Evolutionary conservation across 1,284 basidiomycete genomes (phyloP).

Genomic region (Neolentinus lepideus): DNA sequence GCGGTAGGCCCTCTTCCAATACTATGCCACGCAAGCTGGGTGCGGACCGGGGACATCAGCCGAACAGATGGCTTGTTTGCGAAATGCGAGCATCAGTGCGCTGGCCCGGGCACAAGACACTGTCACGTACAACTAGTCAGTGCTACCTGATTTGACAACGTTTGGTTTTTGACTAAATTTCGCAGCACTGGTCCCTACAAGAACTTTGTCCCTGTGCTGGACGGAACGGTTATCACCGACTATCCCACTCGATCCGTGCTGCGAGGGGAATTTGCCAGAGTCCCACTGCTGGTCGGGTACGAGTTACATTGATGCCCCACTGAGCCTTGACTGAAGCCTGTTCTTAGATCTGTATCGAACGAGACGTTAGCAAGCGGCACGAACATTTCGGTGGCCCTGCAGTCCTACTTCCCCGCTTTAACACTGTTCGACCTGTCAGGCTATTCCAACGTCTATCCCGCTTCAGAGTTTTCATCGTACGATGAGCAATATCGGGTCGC

Average conservation of each 20-base stretch:
- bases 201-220: slow-evolving; percentile 34
- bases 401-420: slow-evolving; percentile 36
- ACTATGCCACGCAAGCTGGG: slow-evolving; percentile 39
- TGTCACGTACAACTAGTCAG: slow-evolving; percentile 22
- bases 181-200: slow-evolving; percentile 33
- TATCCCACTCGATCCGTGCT: slow-evolving; percentile 38
- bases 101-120: slow-evolving; percentile 20
- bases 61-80: slow-evolving; percentile 23
- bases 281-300: slow-evolving; percentile 55
- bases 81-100: background rate
- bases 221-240: slow-evolving; percentile 39
- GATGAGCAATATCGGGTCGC: slow-evolving; percentile 33
- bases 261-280: slow-evolving; percentile 33
- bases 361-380: slow-evolving; percentile 38
- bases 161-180: background rate
- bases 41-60: slow-evolving; percentile 31
- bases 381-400: slow-evolving; percentile 28
- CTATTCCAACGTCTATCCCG: slow-evolving; percentile 32
- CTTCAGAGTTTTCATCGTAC: slow-evolving; percentile 30
- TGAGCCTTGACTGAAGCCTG: background rate
- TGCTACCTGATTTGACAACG: background rate
- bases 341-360: slow-evolving; percentile 42
- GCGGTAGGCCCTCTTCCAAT: slow-evolving; percentile 40
- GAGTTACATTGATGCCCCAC: slow-evolving; percentile 13
- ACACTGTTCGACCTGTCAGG: slow-evolving; percentile 28